Conservation (phyloP, 257 asterid species). For the Solanum chaucha region DNA sequence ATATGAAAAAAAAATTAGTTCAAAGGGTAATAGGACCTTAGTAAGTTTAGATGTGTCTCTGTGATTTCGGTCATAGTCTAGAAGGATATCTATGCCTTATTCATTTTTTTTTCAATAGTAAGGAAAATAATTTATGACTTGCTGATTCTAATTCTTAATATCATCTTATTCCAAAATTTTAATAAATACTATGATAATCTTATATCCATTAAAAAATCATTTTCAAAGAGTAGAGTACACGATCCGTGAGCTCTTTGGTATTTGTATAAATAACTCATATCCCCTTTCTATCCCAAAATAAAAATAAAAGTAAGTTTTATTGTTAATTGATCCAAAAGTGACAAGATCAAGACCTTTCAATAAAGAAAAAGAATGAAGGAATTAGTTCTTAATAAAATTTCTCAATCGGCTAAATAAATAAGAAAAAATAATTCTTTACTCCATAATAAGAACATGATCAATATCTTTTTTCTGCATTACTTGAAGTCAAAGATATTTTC, state of each 20-base stretch:
- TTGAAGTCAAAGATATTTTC: background rate
- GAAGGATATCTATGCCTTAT: background rate
- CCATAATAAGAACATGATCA: background rate
- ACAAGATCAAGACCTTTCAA: no score
- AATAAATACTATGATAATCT: background rate
- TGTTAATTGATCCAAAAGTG: background rate
- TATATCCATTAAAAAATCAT: no score
- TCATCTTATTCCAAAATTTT: background rate
- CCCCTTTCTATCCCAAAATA: background rate
- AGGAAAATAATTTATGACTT: background rate
- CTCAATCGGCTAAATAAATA: background rate
- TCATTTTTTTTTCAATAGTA: background rate
- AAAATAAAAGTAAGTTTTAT: no score
- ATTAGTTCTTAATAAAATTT: background rate
- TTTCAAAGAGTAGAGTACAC: background rate
- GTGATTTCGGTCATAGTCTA: no score
- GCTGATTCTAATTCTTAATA: background rate
- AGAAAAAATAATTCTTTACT: background rate
- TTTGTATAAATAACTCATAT: background rate
- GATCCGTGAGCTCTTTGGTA: background rate
- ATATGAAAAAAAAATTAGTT: no score
- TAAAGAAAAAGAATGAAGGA: no score
- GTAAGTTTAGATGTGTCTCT: no score
- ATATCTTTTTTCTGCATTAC: background rate
- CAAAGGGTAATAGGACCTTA: background rate